These are phyloP conservation scores for Aschersonia sp. DNA, from an alignment of 2,329 filamentous ascomycete species.

Conservation along the genomic window DNA sequence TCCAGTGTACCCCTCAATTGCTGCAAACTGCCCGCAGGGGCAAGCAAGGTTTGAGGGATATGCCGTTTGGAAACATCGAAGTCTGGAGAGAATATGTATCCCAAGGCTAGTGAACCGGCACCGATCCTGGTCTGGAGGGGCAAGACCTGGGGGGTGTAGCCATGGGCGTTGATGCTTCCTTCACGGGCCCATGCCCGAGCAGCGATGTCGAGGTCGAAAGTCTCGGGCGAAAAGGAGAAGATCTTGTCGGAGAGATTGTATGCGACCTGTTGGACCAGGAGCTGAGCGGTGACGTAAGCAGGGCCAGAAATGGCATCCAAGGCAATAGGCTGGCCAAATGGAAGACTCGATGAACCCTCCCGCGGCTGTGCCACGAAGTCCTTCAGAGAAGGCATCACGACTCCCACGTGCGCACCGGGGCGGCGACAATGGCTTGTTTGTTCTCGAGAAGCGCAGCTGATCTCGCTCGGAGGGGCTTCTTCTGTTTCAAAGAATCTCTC, in stretches of 20 bases:
- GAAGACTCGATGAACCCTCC: slow-evolving; percentile 35
- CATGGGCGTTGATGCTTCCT: slow-evolving; percentile 65
- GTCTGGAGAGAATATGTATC: slow-evolving; percentile 95
- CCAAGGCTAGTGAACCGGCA: slow-evolving; percentile 79
- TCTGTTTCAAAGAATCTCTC: no score
- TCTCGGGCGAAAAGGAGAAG: slow-evolving; percentile 90
- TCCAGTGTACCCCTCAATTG: slow-evolving; percentile 75
- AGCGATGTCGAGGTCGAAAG: slow-evolving; percentile 79
- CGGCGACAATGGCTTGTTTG: not conserved
- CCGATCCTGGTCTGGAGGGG: slow-evolving; percentile 77
- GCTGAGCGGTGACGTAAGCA: slow-evolving; percentile 85
- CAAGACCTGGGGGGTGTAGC: slow-evolving; percentile 63
- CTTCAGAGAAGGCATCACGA: not conserved
- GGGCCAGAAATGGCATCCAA: slow-evolving; percentile 60
- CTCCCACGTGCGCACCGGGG: not conserved
- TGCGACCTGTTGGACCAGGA: slow-evolving; percentile 88
- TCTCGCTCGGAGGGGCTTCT: no score
- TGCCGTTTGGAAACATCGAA: slow-evolving; percentile 85
- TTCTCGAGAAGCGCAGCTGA: not conserved
- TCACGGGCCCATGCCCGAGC: slow-evolving; percentile 61
- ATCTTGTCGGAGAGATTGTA: slow-evolving; percentile 94
- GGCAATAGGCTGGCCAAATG: slow-evolving; percentile 40
- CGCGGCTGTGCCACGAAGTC: not conserved
- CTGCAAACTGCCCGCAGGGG: slow-evolving; percentile 67
- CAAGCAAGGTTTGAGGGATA: slow-evolving; percentile 81